Evolutionary conservation across 176 grass and related monocot genomes (phyloP).

Genomic region (Poa pratensis): DNA sequence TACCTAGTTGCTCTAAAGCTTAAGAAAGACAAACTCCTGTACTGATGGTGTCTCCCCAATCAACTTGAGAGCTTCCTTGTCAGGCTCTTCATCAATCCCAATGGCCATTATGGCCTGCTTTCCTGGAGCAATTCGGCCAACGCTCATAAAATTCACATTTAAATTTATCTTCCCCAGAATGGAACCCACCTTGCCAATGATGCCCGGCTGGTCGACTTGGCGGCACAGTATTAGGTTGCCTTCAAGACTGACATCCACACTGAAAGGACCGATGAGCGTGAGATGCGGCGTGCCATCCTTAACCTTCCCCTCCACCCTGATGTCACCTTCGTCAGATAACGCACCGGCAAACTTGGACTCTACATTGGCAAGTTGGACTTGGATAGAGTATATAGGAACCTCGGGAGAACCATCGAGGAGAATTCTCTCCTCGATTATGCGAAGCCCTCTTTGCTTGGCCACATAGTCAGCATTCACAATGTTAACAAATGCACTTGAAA

Average conservation of each 20-base stretch:
- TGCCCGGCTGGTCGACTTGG: constrained; percentile 82
- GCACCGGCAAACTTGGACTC: constrained; percentile 87
- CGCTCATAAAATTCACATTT: constrained; percentile 95
- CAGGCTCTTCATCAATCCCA: constrained; percentile 76
- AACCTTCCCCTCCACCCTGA: constrained; percentile 77
- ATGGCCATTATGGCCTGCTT: constrained; percentile 90
- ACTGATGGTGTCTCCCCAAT: constrained; percentile 67
- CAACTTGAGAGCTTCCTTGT: constrained; percentile 71
- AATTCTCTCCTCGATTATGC: constrained; percentile 66
- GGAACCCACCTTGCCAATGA: constrained; percentile 76
- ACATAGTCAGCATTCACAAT: constrained; percentile 87
- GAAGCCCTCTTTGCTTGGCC: constrained; percentile 71
- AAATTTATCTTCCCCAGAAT: constrained; percentile 70
- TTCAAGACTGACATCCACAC: constrained; percentile 78
- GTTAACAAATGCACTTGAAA: constrained; percentile 75
- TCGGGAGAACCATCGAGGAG: constrained; percentile 62
- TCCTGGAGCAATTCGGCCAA: constrained; percentile 73
- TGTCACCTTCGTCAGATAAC: constrained; percentile 62
- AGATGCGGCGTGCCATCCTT: constrained; percentile 68
- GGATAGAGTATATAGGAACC: constrained; percentile 67
- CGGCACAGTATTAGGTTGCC: constrained; percentile 81
- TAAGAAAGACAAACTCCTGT: constrained; percentile 88
- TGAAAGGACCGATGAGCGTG: constrained; percentile 71
- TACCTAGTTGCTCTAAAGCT: constrained; percentile 51
- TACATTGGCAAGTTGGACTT: constrained; percentile 75